Evolutionary conservation across 129 eudicot genomes (phyloP).

Genomic region (Tanacetum coccineum): DNA sequence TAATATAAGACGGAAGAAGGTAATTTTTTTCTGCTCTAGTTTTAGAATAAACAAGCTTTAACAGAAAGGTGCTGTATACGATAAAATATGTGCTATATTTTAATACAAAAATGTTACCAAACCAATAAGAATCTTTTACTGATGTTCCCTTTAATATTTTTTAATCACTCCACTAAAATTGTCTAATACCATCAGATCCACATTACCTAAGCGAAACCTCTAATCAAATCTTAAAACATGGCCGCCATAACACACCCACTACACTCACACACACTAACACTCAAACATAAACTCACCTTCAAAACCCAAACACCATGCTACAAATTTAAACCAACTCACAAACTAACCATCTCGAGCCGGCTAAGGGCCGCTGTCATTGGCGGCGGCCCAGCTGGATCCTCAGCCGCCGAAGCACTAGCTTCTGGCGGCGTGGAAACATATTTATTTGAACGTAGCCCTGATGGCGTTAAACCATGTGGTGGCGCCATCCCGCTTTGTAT

Average conservation of each 20-base stretch:
- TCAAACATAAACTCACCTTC: conserved; percentile 10
- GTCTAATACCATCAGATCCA: not conserved
- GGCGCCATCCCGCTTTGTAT: conserved; percentile 96
- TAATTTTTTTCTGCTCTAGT: no score
- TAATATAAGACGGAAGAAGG: no score
- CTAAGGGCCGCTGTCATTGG: conserved; percentile 86
- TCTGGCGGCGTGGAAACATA: conserved; percentile 83
- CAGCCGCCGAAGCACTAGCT: conserved; percentile 86
- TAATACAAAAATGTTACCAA: not conserved
- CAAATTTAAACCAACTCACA: conserved; percentile 21
- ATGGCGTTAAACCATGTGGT: conserved; percentile 92
- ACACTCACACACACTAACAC: conserved; percentile 17
- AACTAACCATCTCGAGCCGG: conserved; percentile 34
- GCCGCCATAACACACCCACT: conserved; percentile 35
- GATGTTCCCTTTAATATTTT: not conserved
- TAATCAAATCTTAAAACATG: conserved; percentile 14
- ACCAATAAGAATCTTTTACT: not conserved
- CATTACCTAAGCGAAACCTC: not conserved
- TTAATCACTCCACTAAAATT: not conserved
- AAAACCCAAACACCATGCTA: conserved; percentile 16
- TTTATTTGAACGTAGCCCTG: conserved; percentile 67
- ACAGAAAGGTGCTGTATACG: no score
- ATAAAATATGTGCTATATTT: no score
- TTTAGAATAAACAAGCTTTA: no score
- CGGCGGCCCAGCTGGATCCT: conserved; percentile 95